Evolutionary conservation across 345 rosid species (phyloP), one percentile per base, ranked within the genome.

Genomic region (Gossypium rotundifolium): DNA sequence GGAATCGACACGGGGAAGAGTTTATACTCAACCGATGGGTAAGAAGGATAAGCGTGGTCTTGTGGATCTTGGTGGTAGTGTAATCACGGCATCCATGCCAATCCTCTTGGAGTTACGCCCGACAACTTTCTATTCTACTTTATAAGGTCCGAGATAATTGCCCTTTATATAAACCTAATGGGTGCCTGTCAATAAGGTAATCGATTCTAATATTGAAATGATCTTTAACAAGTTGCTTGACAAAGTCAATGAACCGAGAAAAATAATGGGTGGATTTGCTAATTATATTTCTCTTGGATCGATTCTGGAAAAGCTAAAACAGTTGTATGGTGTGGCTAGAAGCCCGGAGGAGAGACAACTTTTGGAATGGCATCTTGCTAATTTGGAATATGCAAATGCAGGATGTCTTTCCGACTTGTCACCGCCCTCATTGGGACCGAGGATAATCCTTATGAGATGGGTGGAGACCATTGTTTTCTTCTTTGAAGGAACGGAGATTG

Each of bases 391-490:
- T 85, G 97, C 99, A 44, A 95, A 95, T 80, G 94, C 97, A 8
- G 99, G 99, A 74, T 93, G 94, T 79, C 94, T 95, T 78, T 87
- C 94, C 23, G 71, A 89, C 82, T 85, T 95, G 65, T 95, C 99
- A 12, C 97, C 70, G 90, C 97, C 2, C n/a, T n/a, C 88, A 88
- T 70, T 95, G 99, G 98, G 99, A 93, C 82, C 99, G n/a, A 95
- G 80, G 97, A 95, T 85, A 96, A 95, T 88, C 98, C 99, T n/a
- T 95, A 85, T 71, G 98, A 95, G 83, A 95, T 95, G 99, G 90
- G 97, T 64, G 99, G 99, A 71, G 98, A 95, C 74, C 99, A 93
- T 73, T 95, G 98, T 84, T 91, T 95, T 79, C 98, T 93, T 79
- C 95, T 97, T 16, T 97, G 98, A 76, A 97, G 97, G 75, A 94